A percentile compares a stretch with the other conserved stretches of the same genome.
Conservation (phyloP, 2,329 filamentous ascomycete species). For the Epichloe festucae region DNA sequence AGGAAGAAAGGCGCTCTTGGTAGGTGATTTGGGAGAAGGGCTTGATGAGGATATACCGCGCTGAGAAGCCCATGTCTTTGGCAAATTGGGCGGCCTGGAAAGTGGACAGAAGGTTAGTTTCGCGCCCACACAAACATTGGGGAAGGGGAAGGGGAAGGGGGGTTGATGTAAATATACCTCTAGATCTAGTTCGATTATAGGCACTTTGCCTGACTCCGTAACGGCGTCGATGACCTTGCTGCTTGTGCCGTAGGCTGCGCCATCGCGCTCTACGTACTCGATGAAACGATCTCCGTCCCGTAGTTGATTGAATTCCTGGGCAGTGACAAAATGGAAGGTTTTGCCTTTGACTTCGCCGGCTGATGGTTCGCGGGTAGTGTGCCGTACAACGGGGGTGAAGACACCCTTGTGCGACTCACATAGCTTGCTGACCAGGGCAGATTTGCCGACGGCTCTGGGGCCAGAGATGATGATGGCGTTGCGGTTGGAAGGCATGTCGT, state of each 20-base stretch:
- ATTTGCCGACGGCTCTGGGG: constrained; percentile 48
- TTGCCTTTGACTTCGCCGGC: constrained; percentile 39
- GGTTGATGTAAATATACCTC: constrained; percentile 29
- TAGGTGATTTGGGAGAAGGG: constrained; percentile 22
- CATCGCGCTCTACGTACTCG: constrained; percentile 39
- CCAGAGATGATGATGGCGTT: constrained; percentile 55
- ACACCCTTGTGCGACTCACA: constrained; percentile 49
- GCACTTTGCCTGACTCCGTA: constrained; percentile 43
- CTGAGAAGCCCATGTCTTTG: constrained; percentile 42
- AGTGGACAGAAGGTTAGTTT: background rate
- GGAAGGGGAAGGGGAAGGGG: too few relatives aligned
- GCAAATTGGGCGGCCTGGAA: constrained; percentile 40
- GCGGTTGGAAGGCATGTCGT: constrained; percentile 33
- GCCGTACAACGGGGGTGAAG: constrained; percentile 45
- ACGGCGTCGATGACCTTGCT: constrained; percentile 38
- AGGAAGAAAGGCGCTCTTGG: constrained; percentile 16
- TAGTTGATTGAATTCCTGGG: constrained; percentile 42
- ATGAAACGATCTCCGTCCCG: constrained; percentile 47
- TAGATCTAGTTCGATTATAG: constrained; percentile 38
- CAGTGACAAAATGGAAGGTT: constrained; percentile 43
- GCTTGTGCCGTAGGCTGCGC: constrained; percentile 42
- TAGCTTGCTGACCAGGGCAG: constrained; percentile 49
- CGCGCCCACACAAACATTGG: too few relatives aligned
- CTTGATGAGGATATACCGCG: constrained; percentile 40
- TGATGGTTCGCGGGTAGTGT: constrained; percentile 38